Percentiles rank a stretch among this genome's conserved stretches.
These are phyloP conservation scores for Lolium multiflorum DNA, from an alignment of 176 grass and related monocot genomes.

Conservation along the genomic window DNA sequence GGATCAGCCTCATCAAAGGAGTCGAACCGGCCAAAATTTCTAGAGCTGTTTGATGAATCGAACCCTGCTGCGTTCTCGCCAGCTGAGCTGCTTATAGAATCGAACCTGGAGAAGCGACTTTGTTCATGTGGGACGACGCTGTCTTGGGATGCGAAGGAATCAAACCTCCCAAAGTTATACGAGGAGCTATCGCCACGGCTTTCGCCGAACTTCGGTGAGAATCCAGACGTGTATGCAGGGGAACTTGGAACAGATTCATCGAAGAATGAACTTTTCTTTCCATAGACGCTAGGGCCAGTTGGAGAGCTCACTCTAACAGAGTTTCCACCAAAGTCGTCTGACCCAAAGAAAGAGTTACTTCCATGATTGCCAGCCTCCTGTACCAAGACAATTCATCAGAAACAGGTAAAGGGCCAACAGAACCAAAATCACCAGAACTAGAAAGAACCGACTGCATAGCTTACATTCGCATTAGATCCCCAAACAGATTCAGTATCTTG, in stretches of 20 bases:
- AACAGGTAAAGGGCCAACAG: neutral
- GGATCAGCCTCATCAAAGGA: constrained; percentile 95
- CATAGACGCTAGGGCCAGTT: constrained; percentile 59
- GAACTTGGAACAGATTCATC: constrained; percentile 97
- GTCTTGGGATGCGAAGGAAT: constrained; percentile 90
- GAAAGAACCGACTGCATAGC: constrained; percentile 32
- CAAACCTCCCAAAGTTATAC: constrained; percentile 73
- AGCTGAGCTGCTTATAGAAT: constrained; percentile 69
- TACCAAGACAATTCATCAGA: constrained; percentile 48
- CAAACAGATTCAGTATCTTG: constrained; percentile 94
- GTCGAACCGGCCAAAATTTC: constrained; percentile 81
- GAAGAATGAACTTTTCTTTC: constrained; percentile 82
- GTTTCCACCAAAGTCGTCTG: constrained; percentile 69
- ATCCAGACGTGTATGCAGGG: constrained; percentile 78
- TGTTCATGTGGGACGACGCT: constrained; percentile 64
- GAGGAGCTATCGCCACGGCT: constrained; percentile 57
- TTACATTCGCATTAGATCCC: constrained; percentile 79
- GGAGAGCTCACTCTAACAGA: constrained; percentile 61
- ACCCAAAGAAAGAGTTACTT: constrained; percentile 77
- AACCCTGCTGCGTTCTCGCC: constrained; percentile 63
- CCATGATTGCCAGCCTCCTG: constrained; percentile 71
- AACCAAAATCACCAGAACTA: constrained; percentile 27
- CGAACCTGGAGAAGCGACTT: constrained; percentile 74
- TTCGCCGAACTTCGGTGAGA: constrained; percentile 69
- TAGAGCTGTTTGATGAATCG: constrained; percentile 63